phyloP scores from a whole-genome alignment of 1,284 basidiomycete genomes.

The Bjerkandera adusta region DNA sequence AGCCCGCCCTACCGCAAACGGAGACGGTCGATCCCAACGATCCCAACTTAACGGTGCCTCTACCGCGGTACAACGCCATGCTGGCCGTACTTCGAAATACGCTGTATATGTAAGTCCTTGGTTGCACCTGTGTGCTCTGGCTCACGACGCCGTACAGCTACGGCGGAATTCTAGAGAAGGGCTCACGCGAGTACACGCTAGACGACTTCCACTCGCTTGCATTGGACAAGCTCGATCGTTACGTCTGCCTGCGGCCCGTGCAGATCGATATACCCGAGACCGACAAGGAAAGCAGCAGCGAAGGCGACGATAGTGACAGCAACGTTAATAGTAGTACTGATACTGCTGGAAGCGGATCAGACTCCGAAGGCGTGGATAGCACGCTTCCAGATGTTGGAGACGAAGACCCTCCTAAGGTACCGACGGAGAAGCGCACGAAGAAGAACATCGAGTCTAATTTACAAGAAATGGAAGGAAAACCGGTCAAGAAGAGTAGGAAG shows the following conservation, averaged over 20 bases:
- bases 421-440: conserved; percentile 16
- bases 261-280: conserved; percentile 61
- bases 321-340: neutral
- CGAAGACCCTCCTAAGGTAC: conserved; percentile 34
- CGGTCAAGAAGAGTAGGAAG: conserved; percentile 16
- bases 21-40: conserved; percentile 63
- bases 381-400: conserved; percentile 41
- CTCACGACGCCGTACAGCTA: conserved; percentile 67
- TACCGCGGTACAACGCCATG: conserved; percentile 91
- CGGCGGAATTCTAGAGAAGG: conserved; percentile 84
- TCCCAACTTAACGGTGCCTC: conserved; percentile 66
- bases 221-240: conserved; percentile 81
- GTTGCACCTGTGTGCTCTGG: no score
- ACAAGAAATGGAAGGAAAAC: conserved; percentile 19
- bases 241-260: conserved; percentile 67
- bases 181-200: conserved; percentile 80
- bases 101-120: conserved; percentile 70
- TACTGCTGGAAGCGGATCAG: no score
- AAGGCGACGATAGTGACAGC: conserved; percentile 44
- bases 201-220: conserved; percentile 81
- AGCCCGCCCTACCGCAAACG: neutral
- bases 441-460: conserved; percentile 27
- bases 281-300: conserved; percentile 59
- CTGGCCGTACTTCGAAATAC: conserved; percentile 85
- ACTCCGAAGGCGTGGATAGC: no score